phyloP scores from a whole-genome alignment of 106 monocot genomes.

The Acanthochlamys bracteata region DNA sequence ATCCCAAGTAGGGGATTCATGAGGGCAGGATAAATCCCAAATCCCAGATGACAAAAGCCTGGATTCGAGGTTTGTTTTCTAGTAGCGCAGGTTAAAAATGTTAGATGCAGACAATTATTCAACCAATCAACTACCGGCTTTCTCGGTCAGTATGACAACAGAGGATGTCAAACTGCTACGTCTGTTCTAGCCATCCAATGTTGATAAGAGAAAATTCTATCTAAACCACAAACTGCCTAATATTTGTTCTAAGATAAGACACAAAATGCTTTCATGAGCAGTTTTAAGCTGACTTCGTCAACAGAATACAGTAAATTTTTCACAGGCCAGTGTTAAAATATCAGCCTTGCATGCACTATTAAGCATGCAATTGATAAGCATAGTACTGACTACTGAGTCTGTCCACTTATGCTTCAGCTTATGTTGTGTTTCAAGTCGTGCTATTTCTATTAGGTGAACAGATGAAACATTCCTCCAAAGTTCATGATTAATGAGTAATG shows the following conservation, averaged over 20 bases:
- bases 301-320: too few species aligned
- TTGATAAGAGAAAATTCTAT: not conserved
- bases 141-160: not conserved
- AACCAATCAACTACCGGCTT: not conserved
- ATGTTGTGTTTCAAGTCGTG: too few species aligned
- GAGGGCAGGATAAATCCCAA: not conserved
- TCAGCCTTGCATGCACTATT: too few species aligned
- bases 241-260: not conserved
- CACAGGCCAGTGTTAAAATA: too few species aligned
- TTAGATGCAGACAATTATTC: not conserved
- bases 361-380: too few species aligned
- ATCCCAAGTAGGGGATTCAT: not conserved
- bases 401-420: too few species aligned
- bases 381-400: too few species aligned
- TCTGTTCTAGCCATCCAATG: not conserved
- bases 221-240: not conserved
- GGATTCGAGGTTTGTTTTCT: conserved; percentile 1
- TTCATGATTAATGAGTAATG: too few species aligned
- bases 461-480: too few species aligned
- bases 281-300: not conserved
- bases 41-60: not conserved
- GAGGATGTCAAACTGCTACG: not conserved
- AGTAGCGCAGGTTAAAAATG: not conserved
- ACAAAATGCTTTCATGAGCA: not conserved
- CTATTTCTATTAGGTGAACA: too few species aligned